These are phyloP conservation scores for Friedmanniomyces endolithicus DNA, from an alignment of 495 filamentous ascomycete genomes.

Conservation along the genomic window DNA sequence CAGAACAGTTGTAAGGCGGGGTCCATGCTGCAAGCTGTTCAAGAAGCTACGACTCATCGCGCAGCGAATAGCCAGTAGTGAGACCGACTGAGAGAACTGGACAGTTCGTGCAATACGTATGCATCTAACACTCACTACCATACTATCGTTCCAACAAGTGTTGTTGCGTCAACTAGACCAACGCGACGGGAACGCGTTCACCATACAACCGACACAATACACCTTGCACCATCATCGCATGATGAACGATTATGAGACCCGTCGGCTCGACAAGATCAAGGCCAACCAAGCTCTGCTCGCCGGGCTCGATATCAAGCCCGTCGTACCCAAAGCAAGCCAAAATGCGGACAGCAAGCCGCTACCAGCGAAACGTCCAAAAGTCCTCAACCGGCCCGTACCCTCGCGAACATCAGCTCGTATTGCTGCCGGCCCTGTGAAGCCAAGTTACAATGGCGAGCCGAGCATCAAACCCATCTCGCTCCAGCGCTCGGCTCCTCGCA, in stretches of 20 bases:
- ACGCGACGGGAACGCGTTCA: not conserved
- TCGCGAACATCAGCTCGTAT: conserved; percentile 31
- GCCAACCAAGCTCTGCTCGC: conserved; percentile 42
- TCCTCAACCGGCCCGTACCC: conserved; percentile 14
- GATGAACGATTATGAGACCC: conserved; percentile 44
- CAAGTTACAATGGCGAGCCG: conserved; percentile 22
- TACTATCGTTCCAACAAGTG: too few relatives aligned
- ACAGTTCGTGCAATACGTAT: too few relatives aligned
- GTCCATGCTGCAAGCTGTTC: too few relatives aligned
- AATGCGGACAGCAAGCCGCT: conserved; percentile 2
- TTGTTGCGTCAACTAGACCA: too few relatives aligned
- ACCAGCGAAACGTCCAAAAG: conserved; percentile 22
- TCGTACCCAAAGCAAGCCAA: conserved; percentile 24
- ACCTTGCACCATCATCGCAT: not conserved
- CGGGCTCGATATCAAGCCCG: conserved; percentile 24
- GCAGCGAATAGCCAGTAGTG: too few relatives aligned
- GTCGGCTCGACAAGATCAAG: conserved; percentile 44
- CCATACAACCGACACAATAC: not conserved
- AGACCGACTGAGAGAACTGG: too few relatives aligned
- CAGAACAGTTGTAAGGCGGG: too few relatives aligned
- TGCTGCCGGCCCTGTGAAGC: conserved; percentile 20
- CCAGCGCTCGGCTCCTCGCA: not conserved
- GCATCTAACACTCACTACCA: too few relatives aligned
- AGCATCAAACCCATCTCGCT: conserved; percentile 6
- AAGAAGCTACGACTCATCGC: too few relatives aligned